Evolutionary conservation across 2,329 filamentous ascomycete species (phyloP).

Genomic region (Rutstroemia sp.): DNA sequence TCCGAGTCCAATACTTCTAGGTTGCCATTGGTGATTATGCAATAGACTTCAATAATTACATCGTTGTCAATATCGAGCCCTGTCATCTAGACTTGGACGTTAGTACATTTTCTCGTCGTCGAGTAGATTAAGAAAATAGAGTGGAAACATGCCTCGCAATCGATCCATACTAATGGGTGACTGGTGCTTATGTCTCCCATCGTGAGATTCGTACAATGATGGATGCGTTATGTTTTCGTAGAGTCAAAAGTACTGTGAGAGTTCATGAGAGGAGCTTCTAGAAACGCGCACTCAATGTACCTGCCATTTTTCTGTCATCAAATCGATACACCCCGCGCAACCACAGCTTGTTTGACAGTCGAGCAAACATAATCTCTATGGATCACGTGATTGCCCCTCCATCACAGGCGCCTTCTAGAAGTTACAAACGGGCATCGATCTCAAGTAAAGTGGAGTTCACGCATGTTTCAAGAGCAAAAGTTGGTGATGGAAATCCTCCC

Average conservation of each 20-base stretch:
- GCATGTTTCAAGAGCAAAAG: background rate
- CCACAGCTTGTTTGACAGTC: background rate
- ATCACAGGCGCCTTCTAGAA: background rate
- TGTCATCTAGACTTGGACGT: slow-evolving; percentile 69
- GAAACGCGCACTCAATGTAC: background rate
- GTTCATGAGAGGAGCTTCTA: too few relatives aligned
- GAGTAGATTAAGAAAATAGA: background rate
- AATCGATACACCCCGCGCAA: background rate
- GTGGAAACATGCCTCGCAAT: slow-evolving; percentile 9
- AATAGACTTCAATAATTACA: slow-evolving; percentile 85
- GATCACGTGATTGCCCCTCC: background rate
- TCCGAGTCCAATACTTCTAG: slow-evolving; percentile 67
- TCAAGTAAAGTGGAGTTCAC: background rate
- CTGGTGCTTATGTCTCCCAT: slow-evolving; percentile 9
- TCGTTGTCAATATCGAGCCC: slow-evolving; percentile 72
- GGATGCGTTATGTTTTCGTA: too few relatives aligned
- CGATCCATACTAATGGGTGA: slow-evolving; percentile 13
- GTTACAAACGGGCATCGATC: too few relatives aligned
- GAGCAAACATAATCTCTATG: background rate
- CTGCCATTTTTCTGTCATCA: background rate
- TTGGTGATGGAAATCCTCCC: background rate
- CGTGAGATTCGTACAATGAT: background rate
- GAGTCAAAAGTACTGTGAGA: too few relatives aligned
- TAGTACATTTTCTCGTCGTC: slow-evolving; percentile 8
- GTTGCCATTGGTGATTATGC: slow-evolving; percentile 77